Conservation (phyloP, 2,329 filamentous ascomycete genomes). For the Aspergillus latus region DNA sequence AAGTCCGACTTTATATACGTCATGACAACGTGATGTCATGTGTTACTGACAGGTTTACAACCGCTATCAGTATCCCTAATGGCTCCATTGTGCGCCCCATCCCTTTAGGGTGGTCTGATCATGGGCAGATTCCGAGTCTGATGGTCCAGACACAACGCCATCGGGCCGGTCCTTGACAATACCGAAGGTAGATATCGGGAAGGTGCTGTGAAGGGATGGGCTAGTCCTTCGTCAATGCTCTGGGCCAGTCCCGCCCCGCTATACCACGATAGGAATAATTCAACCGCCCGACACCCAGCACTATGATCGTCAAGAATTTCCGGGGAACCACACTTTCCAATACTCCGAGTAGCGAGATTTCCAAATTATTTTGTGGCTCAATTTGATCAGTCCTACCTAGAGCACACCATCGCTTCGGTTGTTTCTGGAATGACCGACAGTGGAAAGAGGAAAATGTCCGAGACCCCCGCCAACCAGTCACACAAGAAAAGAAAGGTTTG, state of each 20-base stretch:
- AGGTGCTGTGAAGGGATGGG: neutral
- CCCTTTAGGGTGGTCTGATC: neutral
- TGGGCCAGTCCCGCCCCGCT: conserved; percentile 10
- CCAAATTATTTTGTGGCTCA: no score
- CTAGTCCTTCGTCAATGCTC: neutral
- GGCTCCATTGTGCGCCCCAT: neutral
- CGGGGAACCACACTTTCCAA: conserved; percentile 12
- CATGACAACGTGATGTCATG: conserved; percentile 28
- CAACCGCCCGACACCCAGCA: neutral
- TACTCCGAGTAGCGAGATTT: neutral
- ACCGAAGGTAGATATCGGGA: neutral
- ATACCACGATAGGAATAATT: conserved; percentile 15
- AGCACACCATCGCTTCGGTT: neutral
- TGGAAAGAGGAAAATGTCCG: conserved; percentile 36
- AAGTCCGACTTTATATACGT: conserved; percentile 16
- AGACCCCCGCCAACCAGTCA: conserved; percentile 22
- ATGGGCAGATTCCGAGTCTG: neutral
- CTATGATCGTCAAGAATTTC: conserved; percentile 10
- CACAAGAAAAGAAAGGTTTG: conserved; percentile 38
- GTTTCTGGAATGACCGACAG: conserved; percentile 25
- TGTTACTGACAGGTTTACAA: neutral
- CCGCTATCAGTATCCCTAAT: neutral
- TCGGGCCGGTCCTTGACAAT: neutral
- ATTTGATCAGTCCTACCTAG: no score
- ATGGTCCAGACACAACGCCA: neutral